A percentile compares a stretch with the other conserved stretches of the same genome.
Conservation (phyloP, 2,329 filamentous ascomycete species). For the Cryphonectria naterciae region DNA sequence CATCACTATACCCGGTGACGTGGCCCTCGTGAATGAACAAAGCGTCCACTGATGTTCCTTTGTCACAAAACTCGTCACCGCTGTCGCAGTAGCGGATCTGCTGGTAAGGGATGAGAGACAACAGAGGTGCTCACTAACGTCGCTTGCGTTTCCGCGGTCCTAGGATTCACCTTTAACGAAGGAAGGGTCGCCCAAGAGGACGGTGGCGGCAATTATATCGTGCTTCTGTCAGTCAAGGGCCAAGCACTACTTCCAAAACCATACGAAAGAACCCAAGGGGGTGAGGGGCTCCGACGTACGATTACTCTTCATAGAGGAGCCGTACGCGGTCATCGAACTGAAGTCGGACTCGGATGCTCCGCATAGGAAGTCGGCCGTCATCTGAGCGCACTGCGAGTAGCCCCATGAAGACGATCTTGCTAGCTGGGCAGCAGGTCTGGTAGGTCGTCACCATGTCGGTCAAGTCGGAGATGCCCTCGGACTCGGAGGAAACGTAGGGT, state of each 20-base stretch:
- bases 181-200: conserved; percentile 43
- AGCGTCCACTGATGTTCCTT: conserved; percentile 27
- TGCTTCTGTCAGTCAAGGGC: too few relatives aligned
- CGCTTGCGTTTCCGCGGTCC: conserved; percentile 38
- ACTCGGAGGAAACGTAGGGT: conserved; percentile 36
- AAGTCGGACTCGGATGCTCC: conserved; percentile 33
- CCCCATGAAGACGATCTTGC: conserved; percentile 43
- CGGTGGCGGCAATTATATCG: conserved; percentile 37
- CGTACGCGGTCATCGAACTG: conserved; percentile 27
- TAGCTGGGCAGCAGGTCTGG: conserved; percentile 35
- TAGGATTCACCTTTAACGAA: conserved; percentile 36
- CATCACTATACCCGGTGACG: conserved; percentile 29
- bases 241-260: background rate
- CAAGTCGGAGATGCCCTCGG: conserved; percentile 38
- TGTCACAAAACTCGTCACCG: conserved; percentile 32
- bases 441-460: conserved; percentile 37
- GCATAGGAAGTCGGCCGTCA: conserved; percentile 38
- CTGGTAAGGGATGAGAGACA: background rate
- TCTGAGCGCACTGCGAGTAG: conserved; percentile 38
- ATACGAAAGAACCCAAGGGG: background rate
- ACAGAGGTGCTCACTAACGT: conserved; percentile 33
- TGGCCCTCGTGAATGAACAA: conserved; percentile 30
- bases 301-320: conserved; percentile 23
- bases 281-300: conserved; percentile 22
- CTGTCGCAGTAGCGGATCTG: conserved; percentile 31